Base-by-base conservation (phyloP, 345 rosid species). In the Tarenaya hassleriana region DNA sequence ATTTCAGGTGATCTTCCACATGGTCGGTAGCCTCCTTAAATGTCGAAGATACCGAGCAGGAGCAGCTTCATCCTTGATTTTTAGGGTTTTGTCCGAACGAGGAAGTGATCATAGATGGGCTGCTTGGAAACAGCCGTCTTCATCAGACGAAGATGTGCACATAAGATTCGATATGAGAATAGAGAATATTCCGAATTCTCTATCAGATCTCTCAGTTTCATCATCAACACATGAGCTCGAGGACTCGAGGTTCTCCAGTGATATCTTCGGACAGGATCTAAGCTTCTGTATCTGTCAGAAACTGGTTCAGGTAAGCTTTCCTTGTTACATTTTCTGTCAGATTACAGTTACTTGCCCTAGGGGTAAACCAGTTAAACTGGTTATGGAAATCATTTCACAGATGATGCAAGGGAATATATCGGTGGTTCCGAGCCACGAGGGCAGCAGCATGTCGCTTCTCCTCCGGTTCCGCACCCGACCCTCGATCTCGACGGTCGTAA, bases 231-330 rank as follows among this genome's bases (percentile, higher is more conserved):
- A 71, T 29, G 64, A 61, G 19, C 50, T 8, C 42, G 75, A 74
- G 16, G 80, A 75, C 51, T 59, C 61, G 63, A 76, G 73, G 60
- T 62, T 67, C 67, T 56, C 67, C 10, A 73, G 76, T 41, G 76
- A 66, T 41, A 75, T 85, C 37, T 50, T 74, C 69, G 92, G 84
- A 49, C 77, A 79, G 71, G 75, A 70, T 67, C 62, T 84, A 69
- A 82, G 96, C 79, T 87, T 91, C 82, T 77, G 80, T 60, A 67
- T 91, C 62, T 91, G 98, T 75, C 78, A 86, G 75, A 82, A 78
- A 71, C 86, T 91, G 32, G 96, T 82, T 42, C 88, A 84, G 81
- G 98, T 91, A 52, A 64, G 59, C 54, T 68, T 58, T 2, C 27
- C 19, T 1, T 0, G 16, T 17, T 44, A 17, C 20, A 42, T 41